Base-by-base conservation (phyloP, 2,329 filamentous ascomycete species). In the Teratosphaeria epicoccoides region DNA sequence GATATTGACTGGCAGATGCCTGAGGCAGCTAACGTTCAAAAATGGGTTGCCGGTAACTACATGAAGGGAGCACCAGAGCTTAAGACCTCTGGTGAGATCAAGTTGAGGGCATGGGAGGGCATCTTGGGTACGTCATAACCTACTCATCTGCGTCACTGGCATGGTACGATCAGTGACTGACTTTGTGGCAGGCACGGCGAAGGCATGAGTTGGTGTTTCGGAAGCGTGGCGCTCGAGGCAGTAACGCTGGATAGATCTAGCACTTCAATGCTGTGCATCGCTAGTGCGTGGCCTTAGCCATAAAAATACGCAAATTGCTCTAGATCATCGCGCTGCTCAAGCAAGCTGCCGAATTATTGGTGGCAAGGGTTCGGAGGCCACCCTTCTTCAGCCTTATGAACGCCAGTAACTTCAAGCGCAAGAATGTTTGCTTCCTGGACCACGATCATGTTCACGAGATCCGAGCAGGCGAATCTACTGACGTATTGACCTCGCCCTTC, bases 1-100 rank as follows among this genome's bases (percentile, higher is more conserved):
- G 57, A 60, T 3, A 58, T 66, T 10, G 56, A 66, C 49, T 65
- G 71, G 57, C 57, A 60, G 26, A 55, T 71, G 6, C 68, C 70
- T 1, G 58, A 54, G 6, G 52, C 55, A 14, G 63, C 68, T 14
- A 59, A 55, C 33, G 55, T 66, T 28, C 52, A 61, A 48, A 69
- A 66, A 57, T 69, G 66, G 67, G 62, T 63, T 9, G 60, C 65
- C 22, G 60, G 64, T 1, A 69, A 66, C 43, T 69, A 69, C 44
- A 56, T 52, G 11, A 59, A 55, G 17, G 59, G 57, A 4, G 57
- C 56, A 47, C 63, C 65, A 14, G 62, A 62, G 17, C 57, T 62
- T 50, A 52, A 46, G 5, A 56, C 52, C 2, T 55, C 50, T 37
- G 66, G 66, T 2, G 59, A 48, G 25, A 61, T 69, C 43, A 53